These are phyloP conservation scores for Leonotis leonurus DNA, from an alignment of 257 asterid species.

Conservation along the genomic window DNA sequence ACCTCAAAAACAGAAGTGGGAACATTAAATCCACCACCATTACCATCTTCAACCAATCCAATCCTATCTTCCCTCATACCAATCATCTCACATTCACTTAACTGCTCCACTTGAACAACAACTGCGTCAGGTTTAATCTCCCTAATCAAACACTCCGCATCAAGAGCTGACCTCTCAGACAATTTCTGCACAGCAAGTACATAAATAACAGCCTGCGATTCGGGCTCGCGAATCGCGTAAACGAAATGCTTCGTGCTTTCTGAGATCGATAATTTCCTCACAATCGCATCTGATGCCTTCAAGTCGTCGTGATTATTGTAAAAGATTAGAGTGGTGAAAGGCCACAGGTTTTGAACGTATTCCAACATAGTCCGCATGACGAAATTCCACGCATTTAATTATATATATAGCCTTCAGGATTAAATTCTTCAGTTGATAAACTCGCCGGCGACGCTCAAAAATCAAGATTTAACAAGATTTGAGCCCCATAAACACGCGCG, in stretches of 20 bases:
- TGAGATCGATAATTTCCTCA: constrained; percentile 56
- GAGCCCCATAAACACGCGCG: no score
- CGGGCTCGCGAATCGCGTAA: constrained; percentile 66
- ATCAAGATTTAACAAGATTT: not conserved
- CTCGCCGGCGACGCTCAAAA: not conserved
- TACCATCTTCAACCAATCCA: no score
- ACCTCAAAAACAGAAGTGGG: constrained; percentile 87
- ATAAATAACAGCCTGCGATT: constrained; percentile 53
- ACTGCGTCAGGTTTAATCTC: constrained; percentile 87
- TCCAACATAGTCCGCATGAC: constrained; percentile 38
- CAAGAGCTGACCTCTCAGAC: constrained; percentile 72
- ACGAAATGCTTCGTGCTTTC: constrained; percentile 74
- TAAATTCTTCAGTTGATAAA: not conserved
- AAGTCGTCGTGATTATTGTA: constrained; percentile 35
- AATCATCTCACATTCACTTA: constrained; percentile 22
- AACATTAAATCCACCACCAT: constrained; percentile 21
- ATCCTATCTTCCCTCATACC: constrained; percentile 20
- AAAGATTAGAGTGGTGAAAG: constrained; percentile 39
- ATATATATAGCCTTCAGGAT: not conserved
- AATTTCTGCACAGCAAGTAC: constrained; percentile 74
- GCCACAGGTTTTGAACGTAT: constrained; percentile 65
- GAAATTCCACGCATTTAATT: constrained; percentile 12
- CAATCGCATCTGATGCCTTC: constrained; percentile 61
- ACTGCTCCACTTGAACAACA: constrained; percentile 59
- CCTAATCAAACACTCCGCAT: constrained; percentile 67